A percentile compares a stretch with the other conserved stretches of the same genome.
phyloP scores from a whole-genome alignment of 108 stramenopile genomes.

The Hondaea fermentalgiana region DNA sequence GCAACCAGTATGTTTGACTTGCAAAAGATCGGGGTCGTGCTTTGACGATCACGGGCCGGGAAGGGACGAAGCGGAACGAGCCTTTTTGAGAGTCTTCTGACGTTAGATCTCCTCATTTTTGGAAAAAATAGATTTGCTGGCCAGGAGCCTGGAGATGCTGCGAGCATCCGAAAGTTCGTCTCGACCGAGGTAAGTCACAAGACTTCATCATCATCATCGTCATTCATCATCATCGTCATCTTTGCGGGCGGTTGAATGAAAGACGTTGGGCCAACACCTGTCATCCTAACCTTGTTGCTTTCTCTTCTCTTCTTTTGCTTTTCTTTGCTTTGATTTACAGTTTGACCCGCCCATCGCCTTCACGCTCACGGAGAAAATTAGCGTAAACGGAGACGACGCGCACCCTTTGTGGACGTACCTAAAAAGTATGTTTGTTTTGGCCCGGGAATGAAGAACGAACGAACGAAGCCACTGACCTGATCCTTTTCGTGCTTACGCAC shows the following conservation, averaged over 20 bases:
- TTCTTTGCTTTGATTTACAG: not conserved
- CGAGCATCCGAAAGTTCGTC: not conserved
- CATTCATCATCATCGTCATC: not conserved
- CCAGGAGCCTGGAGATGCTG: slow-evolving; percentile 27
- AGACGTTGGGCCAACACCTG: not conserved
- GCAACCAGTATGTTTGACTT: slow-evolving; percentile 36
- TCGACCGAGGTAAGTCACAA: not conserved
- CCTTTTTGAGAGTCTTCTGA: too few species aligned
- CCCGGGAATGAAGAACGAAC: not conserved
- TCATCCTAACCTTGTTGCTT: not conserved
- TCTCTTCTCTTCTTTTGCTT: not conserved
- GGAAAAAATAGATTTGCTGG: slow-evolving; percentile 19
- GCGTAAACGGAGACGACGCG: slow-evolving; percentile 37
- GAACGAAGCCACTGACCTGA: too few species aligned
- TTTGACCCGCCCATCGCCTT: slow-evolving; percentile 20
- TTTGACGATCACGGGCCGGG: too few species aligned
- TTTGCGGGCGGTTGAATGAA: not conserved
- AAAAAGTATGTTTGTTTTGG: not conserved
- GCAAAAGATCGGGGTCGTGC: not conserved
- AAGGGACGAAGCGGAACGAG: too few species aligned
- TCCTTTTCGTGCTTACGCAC: too few species aligned
- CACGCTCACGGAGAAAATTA: slow-evolving; percentile 42
- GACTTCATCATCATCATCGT: too few species aligned
- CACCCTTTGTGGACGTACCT: slow-evolving; percentile 45
- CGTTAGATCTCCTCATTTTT: not conserved